Evolutionary conservation across 441 rosid species (phyloP).

Genomic region (Jatropha podagrica): DNA sequence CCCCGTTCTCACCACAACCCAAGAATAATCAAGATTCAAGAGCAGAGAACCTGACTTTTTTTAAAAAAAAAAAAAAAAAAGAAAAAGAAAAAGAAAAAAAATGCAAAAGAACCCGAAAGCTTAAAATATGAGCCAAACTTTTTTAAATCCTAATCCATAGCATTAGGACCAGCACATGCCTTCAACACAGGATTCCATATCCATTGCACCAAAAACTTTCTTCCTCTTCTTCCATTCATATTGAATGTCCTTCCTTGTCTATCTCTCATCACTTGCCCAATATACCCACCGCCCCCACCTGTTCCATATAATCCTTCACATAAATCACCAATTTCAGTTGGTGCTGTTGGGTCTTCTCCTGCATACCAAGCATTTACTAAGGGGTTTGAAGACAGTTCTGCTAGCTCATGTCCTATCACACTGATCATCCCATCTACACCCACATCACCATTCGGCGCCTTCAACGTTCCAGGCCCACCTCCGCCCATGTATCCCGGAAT

Average conservation of each 20-base stretch:
- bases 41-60: slow-evolving; percentile 4
- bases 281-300: slow-evolving; percentile 91
- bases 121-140: too few species aligned
- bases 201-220: slow-evolving; percentile 85
- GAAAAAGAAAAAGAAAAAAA: neutral
- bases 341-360: slow-evolving; percentile 93
- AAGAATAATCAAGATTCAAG: slow-evolving; percentile 11
- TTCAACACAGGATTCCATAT: slow-evolving; percentile 70
- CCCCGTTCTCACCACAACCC: neutral
- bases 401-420: slow-evolving; percentile 87
- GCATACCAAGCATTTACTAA: slow-evolving; percentile 94
- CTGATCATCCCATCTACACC: slow-evolving; percentile 96
- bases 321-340: slow-evolving; percentile 86
- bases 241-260: slow-evolving; percentile 56
- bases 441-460: slow-evolving; percentile 75
- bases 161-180: slow-evolving; percentile 85
- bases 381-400: slow-evolving; percentile 82
- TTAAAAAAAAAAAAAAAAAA: neutral
- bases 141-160: slow-evolving; percentile 38
- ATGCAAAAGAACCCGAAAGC: neutral
- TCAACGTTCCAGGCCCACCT: slow-evolving; percentile 51
- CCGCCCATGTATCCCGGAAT: slow-evolving; percentile 82
- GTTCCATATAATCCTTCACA: slow-evolving; percentile 91
- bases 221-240: slow-evolving; percentile 63
- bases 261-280: slow-evolving; percentile 76